Evolutionary conservation across 2,329 filamentous ascomycete genomes (phyloP), one percentile per base, ranked within the genome.

Genomic region (Amesomyces nigricolor): DNA sequence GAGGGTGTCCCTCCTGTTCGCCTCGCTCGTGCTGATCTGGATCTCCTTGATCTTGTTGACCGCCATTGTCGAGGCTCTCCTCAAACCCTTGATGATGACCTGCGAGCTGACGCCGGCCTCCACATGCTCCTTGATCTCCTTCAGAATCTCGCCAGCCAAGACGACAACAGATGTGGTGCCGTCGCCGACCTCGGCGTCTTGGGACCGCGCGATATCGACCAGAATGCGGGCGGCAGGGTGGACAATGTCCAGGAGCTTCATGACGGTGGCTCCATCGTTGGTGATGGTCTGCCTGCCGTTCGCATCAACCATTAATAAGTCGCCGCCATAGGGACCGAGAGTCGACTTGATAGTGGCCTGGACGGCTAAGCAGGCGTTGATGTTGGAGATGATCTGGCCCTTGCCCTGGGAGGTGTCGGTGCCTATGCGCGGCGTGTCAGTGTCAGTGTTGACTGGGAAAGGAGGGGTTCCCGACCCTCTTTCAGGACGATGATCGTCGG

Each of bases 41-140:
- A 99, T 96, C 76, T 99, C 94, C 81, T 95, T 95, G 72, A 99
- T 87, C 80, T 96, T 97, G 80, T 97, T 97, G 71, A 97, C 90
- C 16, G 94, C 92, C 83, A 97, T 89, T 63, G 81, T 77, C 49
- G 87, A 89, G 9, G 92, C 89, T 76, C 87, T 89, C 75, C 94
- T 83, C 71, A 99, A 77, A 58, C 90, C 92, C 80, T 97, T 99
- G 73, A 97, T 89, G 72, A 99, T 96, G 60, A 91, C 90, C 79
- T 97, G 94, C 70, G 91, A 89, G 80, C 91, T 96, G 67, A 97
- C 89, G 57, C 94, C 94, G 72, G 95, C 89, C 76, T 99, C 94
- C 56, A 99, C 92, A 68, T 91, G 86, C 70, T 96, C 92, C 72
- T 91, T 95, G 71, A 96, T 80, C 78, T 99, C 94, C 77, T 96